A percentile compares a stretch with the other conserved stretches of the same genome.
These are phyloP conservation scores for Passalora sequoiae DNA, from an alignment of 2,329 filamentous ascomycete genomes.

Conservation along the genomic window DNA sequence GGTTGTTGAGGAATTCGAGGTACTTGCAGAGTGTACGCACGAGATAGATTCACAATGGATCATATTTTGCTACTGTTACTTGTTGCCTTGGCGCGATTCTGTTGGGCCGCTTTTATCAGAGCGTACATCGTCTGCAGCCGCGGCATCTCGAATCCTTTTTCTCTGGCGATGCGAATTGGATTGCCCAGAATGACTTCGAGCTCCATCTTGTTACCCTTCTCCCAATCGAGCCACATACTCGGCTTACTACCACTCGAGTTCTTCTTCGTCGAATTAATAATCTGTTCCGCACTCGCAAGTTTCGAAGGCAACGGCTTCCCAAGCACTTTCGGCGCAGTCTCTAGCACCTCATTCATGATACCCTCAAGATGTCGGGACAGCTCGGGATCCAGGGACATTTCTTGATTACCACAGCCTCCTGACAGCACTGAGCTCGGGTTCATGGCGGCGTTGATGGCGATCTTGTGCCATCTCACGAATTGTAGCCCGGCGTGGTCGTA, in stretches of 20 bases:
- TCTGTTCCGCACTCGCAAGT: conserved; percentile 58
- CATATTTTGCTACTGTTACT: conserved; percentile 27
- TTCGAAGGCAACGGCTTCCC: conserved; percentile 54
- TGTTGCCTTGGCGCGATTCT: conserved; percentile 44
- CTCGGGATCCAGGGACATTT: conserved; percentile 60
- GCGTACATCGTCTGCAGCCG: conserved; percentile 63
- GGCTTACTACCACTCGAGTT: conserved; percentile 58
- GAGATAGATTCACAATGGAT: conserved; percentile 21
- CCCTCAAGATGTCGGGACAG: conserved; percentile 57
- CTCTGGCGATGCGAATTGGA: conserved; percentile 59
- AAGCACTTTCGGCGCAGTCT: conserved; percentile 57
- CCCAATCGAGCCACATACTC: conserved; percentile 66
- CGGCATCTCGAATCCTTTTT: conserved; percentile 59
- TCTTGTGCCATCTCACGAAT: conserved; percentile 68
- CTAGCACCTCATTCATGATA: conserved; percentile 65
- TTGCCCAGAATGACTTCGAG: conserved; percentile 68
- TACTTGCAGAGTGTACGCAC: conserved; percentile 22
- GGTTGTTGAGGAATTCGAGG: conserved; percentile 43
- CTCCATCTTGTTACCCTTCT: conserved; percentile 60
- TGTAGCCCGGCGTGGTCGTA: conserved; percentile 62
- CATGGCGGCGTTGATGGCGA: conserved; percentile 70
- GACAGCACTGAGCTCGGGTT: conserved; percentile 65
- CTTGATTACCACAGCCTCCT: conserved; percentile 59
- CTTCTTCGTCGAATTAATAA: conserved; percentile 57
- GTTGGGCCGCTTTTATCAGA: conserved; percentile 57